Evolutionary conservation across 208 protist species (phyloP).

Genomic region (Angomonas ambiguus): DNA sequence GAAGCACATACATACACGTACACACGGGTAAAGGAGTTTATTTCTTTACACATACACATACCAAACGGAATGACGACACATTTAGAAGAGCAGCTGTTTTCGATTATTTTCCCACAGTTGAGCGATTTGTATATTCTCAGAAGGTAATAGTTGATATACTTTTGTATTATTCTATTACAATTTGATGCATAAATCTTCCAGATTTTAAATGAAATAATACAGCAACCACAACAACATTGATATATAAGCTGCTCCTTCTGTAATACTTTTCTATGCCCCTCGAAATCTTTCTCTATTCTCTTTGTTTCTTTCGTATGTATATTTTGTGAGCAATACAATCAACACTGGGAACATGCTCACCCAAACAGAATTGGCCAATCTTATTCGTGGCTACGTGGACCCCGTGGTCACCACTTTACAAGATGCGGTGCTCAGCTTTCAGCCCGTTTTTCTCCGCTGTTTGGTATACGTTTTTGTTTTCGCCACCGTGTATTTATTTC

Average conservation of each 20-base stretch:
- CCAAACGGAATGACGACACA: too few species aligned
- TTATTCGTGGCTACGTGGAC: neutral
- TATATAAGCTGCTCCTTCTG: neutral
- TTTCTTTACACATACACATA: neutral
- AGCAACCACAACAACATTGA: neutral
- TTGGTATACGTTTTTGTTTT: conserved; percentile 16
- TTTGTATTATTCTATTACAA: neutral
- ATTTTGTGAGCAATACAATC: neutral
- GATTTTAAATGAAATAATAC: conserved; percentile 5
- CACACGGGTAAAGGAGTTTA: too few species aligned
- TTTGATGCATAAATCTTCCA: neutral
- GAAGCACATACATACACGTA: too few species aligned
- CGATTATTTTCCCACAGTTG: neutral
- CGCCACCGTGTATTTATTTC: conserved; percentile 59
- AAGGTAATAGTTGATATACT: conserved; percentile 23
- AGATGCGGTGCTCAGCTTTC: neutral
- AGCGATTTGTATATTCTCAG: conserved; percentile 22
- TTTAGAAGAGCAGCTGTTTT: neutral
- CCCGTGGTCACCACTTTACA: neutral
- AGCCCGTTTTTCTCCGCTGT: neutral
- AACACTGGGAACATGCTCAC: neutral
- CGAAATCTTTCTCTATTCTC: neutral
- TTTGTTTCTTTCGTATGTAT: conserved; percentile 1
- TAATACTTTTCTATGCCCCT: neutral
- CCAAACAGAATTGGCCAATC: neutral